Evolutionary conservation across 2,329 filamentous ascomycete species (phyloP).

Genomic region (Biscogniauxia mediterranea): DNA sequence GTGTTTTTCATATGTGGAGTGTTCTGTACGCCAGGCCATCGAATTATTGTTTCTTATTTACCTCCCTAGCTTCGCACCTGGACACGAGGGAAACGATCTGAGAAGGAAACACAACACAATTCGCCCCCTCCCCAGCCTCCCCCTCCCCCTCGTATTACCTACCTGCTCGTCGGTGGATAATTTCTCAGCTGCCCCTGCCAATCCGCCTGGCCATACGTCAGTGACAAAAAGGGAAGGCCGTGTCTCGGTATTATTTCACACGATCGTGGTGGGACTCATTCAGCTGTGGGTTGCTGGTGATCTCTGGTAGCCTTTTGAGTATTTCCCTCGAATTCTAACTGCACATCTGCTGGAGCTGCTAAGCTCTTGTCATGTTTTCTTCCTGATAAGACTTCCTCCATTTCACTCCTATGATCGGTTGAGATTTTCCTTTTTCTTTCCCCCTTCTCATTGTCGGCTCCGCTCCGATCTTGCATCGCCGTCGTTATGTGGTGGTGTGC

Average conservation of each 20-base stretch:
- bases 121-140: no score
- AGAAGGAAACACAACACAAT: not conserved
- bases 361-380: not conserved
- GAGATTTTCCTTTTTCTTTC: not conserved
- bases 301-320: no score
- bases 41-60: not conserved
- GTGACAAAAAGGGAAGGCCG: slow-evolving; percentile 1
- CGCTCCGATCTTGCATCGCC: slow-evolving; percentile 10
- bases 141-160: not conserved
- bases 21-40: not conserved
- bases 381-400: not conserved
- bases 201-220: slow-evolving; percentile 1
- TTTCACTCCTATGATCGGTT: not conserved
- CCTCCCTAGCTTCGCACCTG: not conserved
- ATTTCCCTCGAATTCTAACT: not conserved
- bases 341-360: not conserved
- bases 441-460: slow-evolving; percentile 2
- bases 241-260: not conserved
- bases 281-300: not conserved
- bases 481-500: slow-evolving; percentile 18
- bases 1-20: not conserved
- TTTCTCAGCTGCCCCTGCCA: not conserved
- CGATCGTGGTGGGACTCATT: not conserved
- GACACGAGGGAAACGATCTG: not conserved
- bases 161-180: not conserved